These are phyloP conservation scores for Neltuma alba DNA, from an alignment of 306 rosid genomes.

Conservation along the genomic window DNA sequence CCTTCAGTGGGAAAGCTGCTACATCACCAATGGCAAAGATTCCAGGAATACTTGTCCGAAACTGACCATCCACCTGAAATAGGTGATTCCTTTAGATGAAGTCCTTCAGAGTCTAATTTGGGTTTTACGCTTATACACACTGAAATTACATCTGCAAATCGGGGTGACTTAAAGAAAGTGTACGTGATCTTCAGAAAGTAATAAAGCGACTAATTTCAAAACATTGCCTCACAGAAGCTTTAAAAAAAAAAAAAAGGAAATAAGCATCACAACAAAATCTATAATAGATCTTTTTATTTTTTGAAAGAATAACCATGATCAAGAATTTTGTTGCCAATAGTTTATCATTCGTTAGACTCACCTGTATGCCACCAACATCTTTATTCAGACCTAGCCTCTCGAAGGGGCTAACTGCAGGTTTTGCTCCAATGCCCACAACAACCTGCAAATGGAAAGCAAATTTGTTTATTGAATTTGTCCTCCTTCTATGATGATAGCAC, in stretches of 20 bases:
- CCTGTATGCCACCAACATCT: constrained; percentile 85
- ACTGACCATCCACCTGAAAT: constrained; percentile 84
- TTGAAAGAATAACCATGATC: background rate
- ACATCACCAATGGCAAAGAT: constrained; percentile 92
- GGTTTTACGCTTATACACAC: constrained; percentile 7
- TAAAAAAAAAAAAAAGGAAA: background rate
- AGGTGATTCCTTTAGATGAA: constrained; percentile 21
- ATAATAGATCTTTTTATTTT: background rate
- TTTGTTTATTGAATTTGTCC: constrained; percentile 13
- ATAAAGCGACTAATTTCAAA: constrained; percentile 17
- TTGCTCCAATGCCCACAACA: constrained; percentile 85
- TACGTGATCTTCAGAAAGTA: constrained; percentile 17
- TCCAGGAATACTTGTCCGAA: constrained; percentile 78
- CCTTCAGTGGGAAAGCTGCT: constrained; percentile 92
- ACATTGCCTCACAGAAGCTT: background rate
- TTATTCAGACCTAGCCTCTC: constrained; percentile 69
- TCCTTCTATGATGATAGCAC: constrained; percentile 17
- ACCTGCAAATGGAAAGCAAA: constrained; percentile 56
- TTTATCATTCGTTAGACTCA: constrained; percentile 34
- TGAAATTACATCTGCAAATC: constrained; percentile 22
- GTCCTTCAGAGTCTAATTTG: constrained; percentile 5
- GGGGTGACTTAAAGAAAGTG: constrained; percentile 11
- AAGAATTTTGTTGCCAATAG: constrained; percentile 12
- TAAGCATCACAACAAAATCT: constrained; percentile 12
- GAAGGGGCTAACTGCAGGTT: constrained; percentile 85